Base-by-base conservation (phyloP, 495 filamentous ascomycete species). In the Podospora sp. region DNA sequence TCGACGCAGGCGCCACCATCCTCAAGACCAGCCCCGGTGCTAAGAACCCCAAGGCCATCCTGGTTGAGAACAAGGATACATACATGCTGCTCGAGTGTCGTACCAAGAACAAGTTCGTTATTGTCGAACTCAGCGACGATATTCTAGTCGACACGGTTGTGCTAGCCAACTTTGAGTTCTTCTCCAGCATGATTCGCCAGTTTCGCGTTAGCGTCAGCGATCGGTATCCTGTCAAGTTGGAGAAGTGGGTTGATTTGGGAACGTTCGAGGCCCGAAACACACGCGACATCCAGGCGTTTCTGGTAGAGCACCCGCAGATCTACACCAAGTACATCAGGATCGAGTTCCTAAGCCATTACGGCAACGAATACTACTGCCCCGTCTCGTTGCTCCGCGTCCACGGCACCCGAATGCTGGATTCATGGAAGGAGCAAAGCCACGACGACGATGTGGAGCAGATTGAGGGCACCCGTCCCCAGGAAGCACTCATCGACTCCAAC, bases 101-200 rank as follows among this genome's bases (percentile, higher is more conserved):
- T 0, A 88, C 87, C 27, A 82, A 91, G 73, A 94, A 97, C 78
- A 97, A 98, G 78, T 96, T 96, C 77, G 83, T 98, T 62, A 92
- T 97, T 68, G 86, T 99, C 62, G 94, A 99, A 76, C 77, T 89
- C 36, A 85, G 83, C 79, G 92, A 97, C 76, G 93, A 97, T 67
- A 97, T 99, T 62, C 84, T 97, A 52, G 90, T 99, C 62, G 95
- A 99, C 76, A 99, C 95, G 3, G 84, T 99, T 33, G 95, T 97
- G 1, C 85, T 99, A 21, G 94, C 95, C 51, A 99, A 98, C 77
- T 99, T 94, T 76, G 95, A 97, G 77, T 99, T 99, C 82, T 99
- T 99, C 80, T 96, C 92, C 60, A 96, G 92, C 68, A 97, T 97
- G 84, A 92, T 98, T 72, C 90, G 92, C 62, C 90, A 87, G 22